Base-by-base conservation (phyloP, 2,329 filamentous ascomycete species). In the Alternaria alternata region DNA sequence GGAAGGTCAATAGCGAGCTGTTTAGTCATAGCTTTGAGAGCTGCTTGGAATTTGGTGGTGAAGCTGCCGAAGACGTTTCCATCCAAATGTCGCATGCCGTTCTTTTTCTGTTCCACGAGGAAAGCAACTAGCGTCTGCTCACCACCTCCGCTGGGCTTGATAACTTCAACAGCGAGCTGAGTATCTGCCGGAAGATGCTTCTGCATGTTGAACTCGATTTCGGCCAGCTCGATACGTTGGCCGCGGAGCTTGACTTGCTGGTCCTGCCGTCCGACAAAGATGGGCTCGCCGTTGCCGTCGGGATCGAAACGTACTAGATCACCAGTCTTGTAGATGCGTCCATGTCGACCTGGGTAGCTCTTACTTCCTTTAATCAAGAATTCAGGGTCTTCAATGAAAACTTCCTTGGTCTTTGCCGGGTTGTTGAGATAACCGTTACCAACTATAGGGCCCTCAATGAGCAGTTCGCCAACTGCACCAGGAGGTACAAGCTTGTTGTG, bases 311-410 rank as follows among this genome's bases (percentile, higher is more conserved):
- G 67, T 1, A 75, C 69, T 3, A 78, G 61, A 57, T 77, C 74
- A n/a, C 75, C 75, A 8, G 72, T 74, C 61, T 73, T 75, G 60
- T 72, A 78, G 18, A 75, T 63, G 11, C 69, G 63, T 7, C 92
- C 93, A 20, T 51, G 54, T 63, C 76, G 59, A 54, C 79, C 70
- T 81, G 85, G 54, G 83, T 83, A 70, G 83, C 84, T 11, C 79
- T 83, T 51, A 88, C 80, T 75, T 89, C 91, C 52, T 90, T 55
- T 89, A 81, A 66, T 64, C 87, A 89, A 26, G 71, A 89, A 90
- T 43, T 80, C 72, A 0, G 84, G 80, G 26, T 89, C 88, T 1
- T 88, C 77, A 14, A 79, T 76, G 58, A 78, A 80, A 0, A 77
- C 74, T 26, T 77, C 75, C 2, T 71, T 71, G 3, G 77, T 79